Conservation (phyloP, 129 eudicot species). For the Glebionis coronaria region DNA sequence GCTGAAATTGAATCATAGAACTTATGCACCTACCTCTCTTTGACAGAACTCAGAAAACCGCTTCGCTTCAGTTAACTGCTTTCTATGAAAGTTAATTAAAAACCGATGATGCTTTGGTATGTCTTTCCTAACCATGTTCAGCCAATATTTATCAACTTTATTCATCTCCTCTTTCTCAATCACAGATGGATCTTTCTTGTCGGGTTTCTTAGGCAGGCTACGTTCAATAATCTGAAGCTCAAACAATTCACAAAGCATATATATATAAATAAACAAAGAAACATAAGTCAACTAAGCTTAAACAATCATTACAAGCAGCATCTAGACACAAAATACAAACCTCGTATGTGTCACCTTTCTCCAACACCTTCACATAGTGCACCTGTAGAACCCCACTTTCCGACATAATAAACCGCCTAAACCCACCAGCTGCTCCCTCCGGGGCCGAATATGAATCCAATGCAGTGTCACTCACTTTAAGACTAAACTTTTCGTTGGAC, state of each 20-base stretch:
- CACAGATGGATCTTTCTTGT: constrained; percentile 62
- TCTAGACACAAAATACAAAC: constrained; percentile 35
- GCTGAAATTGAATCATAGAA: too few species aligned
- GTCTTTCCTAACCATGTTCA: constrained; percentile 80
- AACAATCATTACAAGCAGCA: not conserved
- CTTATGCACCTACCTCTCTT: constrained; percentile 66
- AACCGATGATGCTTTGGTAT: constrained; percentile 79
- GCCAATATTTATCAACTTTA: constrained; percentile 79
- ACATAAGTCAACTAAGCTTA: constrained; percentile 11
- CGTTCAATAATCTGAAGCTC: constrained; percentile 83
- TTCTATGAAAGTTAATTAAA: constrained; percentile 66
- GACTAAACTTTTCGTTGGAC: constrained; percentile 61
- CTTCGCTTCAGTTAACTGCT: constrained; percentile 85
- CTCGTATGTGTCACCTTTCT: constrained; percentile 98
- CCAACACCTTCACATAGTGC: constrained; percentile 90
- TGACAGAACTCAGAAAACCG: constrained; percentile 89
- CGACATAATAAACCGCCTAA: constrained; percentile 77
- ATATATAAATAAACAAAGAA: constrained; percentile 12
- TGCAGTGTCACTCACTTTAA: constrained; percentile 68
- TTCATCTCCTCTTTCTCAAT: constrained; percentile 91
- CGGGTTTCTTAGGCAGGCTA: constrained; percentile 68
- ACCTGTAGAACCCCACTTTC: constrained; percentile 84
- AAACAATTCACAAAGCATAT: constrained; percentile 19
- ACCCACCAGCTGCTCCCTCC: constrained; percentile 92
- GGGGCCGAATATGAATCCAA: constrained; percentile 68